Base-by-base conservation (phyloP, 1,284 basidiomycete genomes). In the Trametes hirsuta region DNA sequence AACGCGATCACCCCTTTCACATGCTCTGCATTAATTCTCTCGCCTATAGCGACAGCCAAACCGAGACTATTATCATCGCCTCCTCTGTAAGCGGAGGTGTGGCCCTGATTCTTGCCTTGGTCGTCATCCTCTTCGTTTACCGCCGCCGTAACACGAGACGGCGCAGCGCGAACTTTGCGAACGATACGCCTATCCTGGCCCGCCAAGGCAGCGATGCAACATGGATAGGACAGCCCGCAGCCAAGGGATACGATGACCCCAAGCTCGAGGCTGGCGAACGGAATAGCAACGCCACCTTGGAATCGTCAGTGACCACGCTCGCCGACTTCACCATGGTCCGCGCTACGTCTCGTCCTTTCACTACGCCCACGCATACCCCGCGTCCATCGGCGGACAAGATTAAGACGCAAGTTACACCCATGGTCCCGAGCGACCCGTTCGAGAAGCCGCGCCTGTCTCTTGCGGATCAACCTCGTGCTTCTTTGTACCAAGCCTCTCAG, bases 1-100 rank as follows among this genome's bases (percentile, higher is more conserved):
- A 35, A 24, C 14, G 15, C 2, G n/a, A n/a, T n/a, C 25, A 25
- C 18, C 10, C 15, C 2, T 34, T 5, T 25, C 6, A 12, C 39
- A 2, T 9, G 14, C 6, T 14, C 9, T 24, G 25, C 4, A 25
- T 10, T 14, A 36, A 6, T 14, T 4, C 11, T 25, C 21, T 12
- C 18, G 2, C 9, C 10, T 45, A 11, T 39, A 59, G 56, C 24
- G 44, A 59, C 40, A 25, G n/a, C 30, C 53, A 41, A 24, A 59
- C 58, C 37, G 61, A 56, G 39, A 60, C 61, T 6, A 66, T 66
- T 52, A 66, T 66, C 39, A 60, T 63, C 10, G 64, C 61, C 4
- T 63, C 64, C 18, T 62, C 55, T 1, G 59, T 63, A 11, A 63
- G 64, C 45, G 64, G 64, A 21, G 59, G 57, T 14, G 59, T 66